These are phyloP conservation scores for Avena sativa DNA, from an alignment of 176 grass and related monocot genomes.

Conservation along the genomic window DNA sequence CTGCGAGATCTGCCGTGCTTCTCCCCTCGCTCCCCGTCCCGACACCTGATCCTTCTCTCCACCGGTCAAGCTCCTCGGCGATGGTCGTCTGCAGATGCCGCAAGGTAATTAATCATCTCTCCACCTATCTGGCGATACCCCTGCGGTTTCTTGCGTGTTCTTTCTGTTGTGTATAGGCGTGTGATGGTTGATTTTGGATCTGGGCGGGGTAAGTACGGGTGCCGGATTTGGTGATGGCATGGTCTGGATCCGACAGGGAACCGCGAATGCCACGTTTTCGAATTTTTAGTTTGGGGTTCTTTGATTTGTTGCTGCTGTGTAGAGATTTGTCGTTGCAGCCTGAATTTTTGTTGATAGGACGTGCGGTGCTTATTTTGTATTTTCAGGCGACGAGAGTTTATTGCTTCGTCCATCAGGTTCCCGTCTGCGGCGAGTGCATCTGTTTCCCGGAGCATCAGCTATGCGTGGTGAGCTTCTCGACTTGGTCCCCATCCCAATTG, in stretches of 20 bases:
- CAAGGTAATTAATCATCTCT: slow-evolving; percentile 63
- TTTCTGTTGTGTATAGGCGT: neutral
- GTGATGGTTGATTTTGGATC: slow-evolving; percentile 37
- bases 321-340: slow-evolving; percentile 25
- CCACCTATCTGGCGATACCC: slow-evolving; percentile 11
- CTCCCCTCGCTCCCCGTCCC: slow-evolving; percentile 8
- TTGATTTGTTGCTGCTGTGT: slow-evolving; percentile 29
- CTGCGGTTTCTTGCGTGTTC: neutral
- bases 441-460: slow-evolving; percentile 93
- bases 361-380: slow-evolving; percentile 12
- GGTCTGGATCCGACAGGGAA: neutral
- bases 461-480: slow-evolving; percentile 75
- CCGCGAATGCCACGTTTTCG: neutral
- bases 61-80: slow-evolving; percentile 19
- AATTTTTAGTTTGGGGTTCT: neutral
- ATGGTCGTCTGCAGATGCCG: slow-evolving; percentile 99
- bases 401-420: slow-evolving; percentile 97
- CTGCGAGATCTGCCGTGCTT: slow-evolving; percentile 35
- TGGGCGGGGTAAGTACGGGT: slow-evolving; percentile 4
- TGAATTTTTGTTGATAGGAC: slow-evolving; percentile 32
- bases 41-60: neutral
- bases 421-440: slow-evolving; percentile 96
- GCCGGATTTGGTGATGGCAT: neutral
- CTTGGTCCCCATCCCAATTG: neutral
- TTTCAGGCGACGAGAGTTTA: slow-evolving; percentile 95